Evolutionary conservation across 2,329 filamentous ascomycete genomes (phyloP).

Genomic region (Aureobasidium sp.): DNA sequence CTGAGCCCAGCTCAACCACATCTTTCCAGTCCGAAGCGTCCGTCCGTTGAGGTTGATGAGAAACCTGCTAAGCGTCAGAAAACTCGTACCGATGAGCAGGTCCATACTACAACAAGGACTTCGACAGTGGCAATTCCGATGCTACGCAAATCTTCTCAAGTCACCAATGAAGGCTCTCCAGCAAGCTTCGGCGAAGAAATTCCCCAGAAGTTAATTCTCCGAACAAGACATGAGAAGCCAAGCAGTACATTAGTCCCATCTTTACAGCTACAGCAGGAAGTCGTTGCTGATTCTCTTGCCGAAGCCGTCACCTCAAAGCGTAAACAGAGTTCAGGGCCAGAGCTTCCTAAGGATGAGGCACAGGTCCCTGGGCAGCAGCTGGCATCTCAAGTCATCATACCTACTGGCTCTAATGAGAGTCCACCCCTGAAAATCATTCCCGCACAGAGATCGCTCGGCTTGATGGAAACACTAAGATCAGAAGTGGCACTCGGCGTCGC

Average conservation of each 20-base stretch:
- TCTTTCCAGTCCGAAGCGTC: neutral
- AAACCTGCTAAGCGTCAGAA: neutral
- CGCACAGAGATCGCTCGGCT: neutral
- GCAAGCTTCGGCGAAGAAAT: neutral
- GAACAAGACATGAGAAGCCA: neutral
- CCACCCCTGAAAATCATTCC: neutral
- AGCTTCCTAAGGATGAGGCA: too few species aligned
- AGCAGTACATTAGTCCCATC: neutral
- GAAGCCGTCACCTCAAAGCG: neutral
- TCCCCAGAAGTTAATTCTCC: neutral
- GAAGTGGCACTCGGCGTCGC: neutral
- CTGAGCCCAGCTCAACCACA: neutral
- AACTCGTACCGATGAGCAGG: neutral
- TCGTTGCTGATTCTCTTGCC: neutral
- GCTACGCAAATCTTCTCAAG: constrained; percentile 9
- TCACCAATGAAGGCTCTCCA: constrained; percentile 13
- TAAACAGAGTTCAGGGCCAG: too few species aligned
- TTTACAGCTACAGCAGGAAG: neutral
- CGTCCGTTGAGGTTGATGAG: neutral
- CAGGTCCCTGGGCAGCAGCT: too few species aligned
- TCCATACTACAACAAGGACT: too few species aligned
- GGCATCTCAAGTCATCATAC: neutral
- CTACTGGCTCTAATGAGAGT: neutral
- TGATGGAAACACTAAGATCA: neutral
- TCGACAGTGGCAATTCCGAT: neutral